phyloP scores from a whole-genome alignment of 495 filamentous ascomycete species.

The Evernia prunastri region DNA sequence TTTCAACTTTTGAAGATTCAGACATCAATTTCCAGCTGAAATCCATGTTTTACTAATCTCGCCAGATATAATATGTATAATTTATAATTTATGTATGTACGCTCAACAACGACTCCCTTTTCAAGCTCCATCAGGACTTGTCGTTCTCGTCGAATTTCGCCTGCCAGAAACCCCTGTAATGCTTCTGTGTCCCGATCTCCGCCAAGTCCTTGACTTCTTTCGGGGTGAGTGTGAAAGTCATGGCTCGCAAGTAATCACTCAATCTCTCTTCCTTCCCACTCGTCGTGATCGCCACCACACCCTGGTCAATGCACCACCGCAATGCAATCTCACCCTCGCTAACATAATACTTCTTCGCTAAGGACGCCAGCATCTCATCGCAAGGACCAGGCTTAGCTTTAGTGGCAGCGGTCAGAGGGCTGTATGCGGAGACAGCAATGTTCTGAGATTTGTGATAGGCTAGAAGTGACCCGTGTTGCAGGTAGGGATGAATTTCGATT shows the following conservation, averaged over 20 bases:
- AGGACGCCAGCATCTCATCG: conserved; percentile 49
- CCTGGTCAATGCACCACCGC: conserved; percentile 77
- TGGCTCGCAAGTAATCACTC: conserved; percentile 52
- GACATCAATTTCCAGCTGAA: neutral
- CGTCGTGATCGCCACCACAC: conserved; percentile 70
- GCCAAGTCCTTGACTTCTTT: conserved; percentile 64
- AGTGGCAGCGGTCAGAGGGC: conserved; percentile 57
- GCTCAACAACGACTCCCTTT: neutral
- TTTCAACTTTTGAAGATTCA: neutral
- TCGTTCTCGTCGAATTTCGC: conserved; percentile 56
- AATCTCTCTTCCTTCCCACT: conserved; percentile 66
- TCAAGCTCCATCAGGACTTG: conserved; percentile 2
- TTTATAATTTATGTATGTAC: neutral
- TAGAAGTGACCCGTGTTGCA: conserved; percentile 67
- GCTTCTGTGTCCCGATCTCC: conserved; percentile 54
- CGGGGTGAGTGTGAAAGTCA: conserved; percentile 67
- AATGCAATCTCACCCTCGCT: conserved; percentile 60
- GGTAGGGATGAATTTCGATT: conserved; percentile 83
- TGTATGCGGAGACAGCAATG: conserved; percentile 67
- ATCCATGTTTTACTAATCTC: neutral
- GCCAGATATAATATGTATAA: neutral
- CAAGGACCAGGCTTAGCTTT: conserved; percentile 63
- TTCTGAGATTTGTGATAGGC: conserved; percentile 56
- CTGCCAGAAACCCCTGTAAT: conserved; percentile 63
- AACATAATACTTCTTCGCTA: conserved; percentile 76